A percentile compares a stretch with the other conserved stretches of the same genome.
Evolutionary conservation across 1,139 yeast species (phyloP).

Genomic region (Torulaspora globosa): DNA sequence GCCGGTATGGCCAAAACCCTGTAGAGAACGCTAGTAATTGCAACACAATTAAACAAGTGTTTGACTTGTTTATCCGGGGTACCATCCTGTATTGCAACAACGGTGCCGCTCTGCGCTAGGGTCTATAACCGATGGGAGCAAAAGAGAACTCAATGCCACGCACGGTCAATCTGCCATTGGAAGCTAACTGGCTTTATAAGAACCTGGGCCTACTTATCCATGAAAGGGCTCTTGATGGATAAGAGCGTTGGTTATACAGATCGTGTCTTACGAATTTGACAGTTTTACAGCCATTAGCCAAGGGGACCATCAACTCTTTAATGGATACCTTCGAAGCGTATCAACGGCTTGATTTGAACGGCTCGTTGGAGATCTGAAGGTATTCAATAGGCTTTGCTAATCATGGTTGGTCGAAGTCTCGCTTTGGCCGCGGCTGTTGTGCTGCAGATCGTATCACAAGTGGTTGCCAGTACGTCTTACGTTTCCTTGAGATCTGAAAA

Average conservation of each 20-base stretch:
- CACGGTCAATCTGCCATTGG: too few species aligned
- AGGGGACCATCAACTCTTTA: constrained; percentile 7
- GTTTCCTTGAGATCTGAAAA: constrained; percentile 16
- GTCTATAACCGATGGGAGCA: too few species aligned
- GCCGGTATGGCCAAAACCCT: too few species aligned
- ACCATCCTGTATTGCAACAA: too few species aligned
- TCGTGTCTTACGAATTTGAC: constrained; percentile 9
- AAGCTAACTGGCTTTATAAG: too few species aligned
- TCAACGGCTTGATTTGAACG: not conserved
- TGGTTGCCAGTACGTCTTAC: constrained; percentile 15
- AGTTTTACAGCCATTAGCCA: constrained; percentile 11
- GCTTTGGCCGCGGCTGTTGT: constrained; percentile 2
- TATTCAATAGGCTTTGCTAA: not conserved
- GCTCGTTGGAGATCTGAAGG: not conserved
- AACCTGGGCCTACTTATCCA: too few species aligned
- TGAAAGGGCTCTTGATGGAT: too few species aligned
- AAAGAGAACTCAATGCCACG: too few species aligned
- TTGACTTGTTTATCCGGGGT: too few species aligned
- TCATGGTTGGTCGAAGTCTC: constrained; percentile 6
- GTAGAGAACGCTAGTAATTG: too few species aligned
- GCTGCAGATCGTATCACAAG: constrained; percentile 11
- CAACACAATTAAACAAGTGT: too few species aligned
- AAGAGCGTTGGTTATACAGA: not conserved
- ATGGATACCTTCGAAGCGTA: not conserved
- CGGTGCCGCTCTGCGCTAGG: too few species aligned